Conservation (phyloP, 192 early-diverging fungal genomes). For the Lobosporangium transversale region DNA sequence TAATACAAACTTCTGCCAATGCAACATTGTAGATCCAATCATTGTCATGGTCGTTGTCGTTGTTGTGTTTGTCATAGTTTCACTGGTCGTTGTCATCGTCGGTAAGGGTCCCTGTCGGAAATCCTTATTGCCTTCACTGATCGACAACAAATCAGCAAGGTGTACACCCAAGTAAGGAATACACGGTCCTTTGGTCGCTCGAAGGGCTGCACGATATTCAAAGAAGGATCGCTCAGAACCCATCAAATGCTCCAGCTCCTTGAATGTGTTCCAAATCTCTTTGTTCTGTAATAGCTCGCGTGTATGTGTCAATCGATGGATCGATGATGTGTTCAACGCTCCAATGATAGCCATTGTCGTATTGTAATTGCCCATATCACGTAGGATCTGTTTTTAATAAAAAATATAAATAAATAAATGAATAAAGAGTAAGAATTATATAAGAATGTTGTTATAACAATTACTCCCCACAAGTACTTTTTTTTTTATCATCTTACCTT, state of each 20-base stretch:
- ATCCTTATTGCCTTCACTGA: conserved; percentile 77
- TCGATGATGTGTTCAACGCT: conserved; percentile 71
- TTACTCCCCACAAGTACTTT: too few species aligned
- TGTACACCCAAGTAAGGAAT: conserved; percentile 86
- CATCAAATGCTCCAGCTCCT: conserved; percentile 74
- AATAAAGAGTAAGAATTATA: background rate
- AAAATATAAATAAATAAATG: conserved; percentile 5
- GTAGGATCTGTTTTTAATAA: conserved; percentile 55
- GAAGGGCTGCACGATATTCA: conserved; percentile 72
- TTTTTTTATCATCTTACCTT: conserved; percentile 54
- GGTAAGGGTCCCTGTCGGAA: conserved; percentile 40
- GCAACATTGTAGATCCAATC: conserved; percentile 57
- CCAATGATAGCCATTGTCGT: conserved; percentile 81
- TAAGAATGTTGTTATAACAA: too few species aligned
- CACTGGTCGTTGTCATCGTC: background rate
- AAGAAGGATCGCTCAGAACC: conserved; percentile 69
- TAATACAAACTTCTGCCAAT: conserved; percentile 76
- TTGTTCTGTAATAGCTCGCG: conserved; percentile 58
- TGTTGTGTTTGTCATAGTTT: background rate
- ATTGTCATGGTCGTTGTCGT: background rate
- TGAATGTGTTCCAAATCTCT: conserved; percentile 62
- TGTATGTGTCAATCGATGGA: conserved; percentile 71
- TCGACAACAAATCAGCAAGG: conserved; percentile 74
- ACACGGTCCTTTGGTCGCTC: conserved; percentile 59
- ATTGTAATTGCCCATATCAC: conserved; percentile 77